Percentiles rank a stretch among this genome's conserved stretches.
These are phyloP conservation scores for Pueraria montana DNA, from an alignment of 306 rosid species.

Conservation along the genomic window DNA sequence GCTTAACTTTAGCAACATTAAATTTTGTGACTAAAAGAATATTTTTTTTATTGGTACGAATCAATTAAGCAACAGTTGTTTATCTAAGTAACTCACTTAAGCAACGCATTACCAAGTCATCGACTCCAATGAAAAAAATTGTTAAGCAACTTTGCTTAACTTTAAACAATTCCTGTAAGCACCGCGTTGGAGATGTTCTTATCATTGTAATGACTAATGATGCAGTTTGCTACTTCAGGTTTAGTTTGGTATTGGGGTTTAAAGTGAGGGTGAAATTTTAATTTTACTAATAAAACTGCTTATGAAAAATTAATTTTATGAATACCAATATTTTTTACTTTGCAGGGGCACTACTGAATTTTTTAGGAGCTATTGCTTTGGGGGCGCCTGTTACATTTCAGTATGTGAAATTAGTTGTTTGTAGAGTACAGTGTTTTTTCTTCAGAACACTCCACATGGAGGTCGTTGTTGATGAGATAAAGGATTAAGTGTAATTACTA, in stretches of 20 bases:
- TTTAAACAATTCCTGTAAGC: too few relatives aligned
- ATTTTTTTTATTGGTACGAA: too few relatives aligned
- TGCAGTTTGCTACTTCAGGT: neutral
- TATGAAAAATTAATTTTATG: neutral
- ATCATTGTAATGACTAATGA: neutral
- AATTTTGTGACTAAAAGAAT: too few relatives aligned
- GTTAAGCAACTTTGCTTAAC: too few relatives aligned
- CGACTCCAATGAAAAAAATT: too few relatives aligned
- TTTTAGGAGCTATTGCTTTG: constrained; percentile 85
- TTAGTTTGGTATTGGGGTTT: neutral
- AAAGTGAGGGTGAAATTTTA: neutral
- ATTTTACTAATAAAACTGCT: neutral
- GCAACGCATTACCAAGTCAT: too few relatives aligned
- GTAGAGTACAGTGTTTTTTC: constrained; percentile 38
- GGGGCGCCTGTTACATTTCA: constrained; percentile 84
- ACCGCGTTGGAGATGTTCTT: too few relatives aligned
- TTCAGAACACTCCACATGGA: constrained; percentile 12
- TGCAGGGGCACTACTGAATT: constrained; percentile 81
- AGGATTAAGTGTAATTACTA: constrained; percentile 3
- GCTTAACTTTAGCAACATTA: too few relatives aligned
- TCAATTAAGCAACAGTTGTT: too few relatives aligned
- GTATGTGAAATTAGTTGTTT: constrained; percentile 69
- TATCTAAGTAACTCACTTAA: too few relatives aligned
- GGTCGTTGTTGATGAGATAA: constrained; percentile 52
- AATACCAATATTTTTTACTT: neutral